Evolutionary conservation across 306 rosid genomes (phyloP), one percentile per base, ranked within the genome.

Genomic region (Mucuna pruriens): DNA sequence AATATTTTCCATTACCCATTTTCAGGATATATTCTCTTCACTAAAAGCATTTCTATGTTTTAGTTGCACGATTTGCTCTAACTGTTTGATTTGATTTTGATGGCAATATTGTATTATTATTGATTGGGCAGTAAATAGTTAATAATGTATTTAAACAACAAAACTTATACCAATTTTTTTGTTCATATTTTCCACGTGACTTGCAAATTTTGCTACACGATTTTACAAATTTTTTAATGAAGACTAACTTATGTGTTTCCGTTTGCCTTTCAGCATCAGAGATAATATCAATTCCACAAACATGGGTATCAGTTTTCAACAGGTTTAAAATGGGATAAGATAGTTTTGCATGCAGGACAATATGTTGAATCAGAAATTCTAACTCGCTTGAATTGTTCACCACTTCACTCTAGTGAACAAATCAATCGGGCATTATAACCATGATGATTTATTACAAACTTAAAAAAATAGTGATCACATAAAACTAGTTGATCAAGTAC

Each of bases 1-100:
- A 73, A 77, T 75, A 87, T 52, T 74, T 74, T 34, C 23, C 66
- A 48, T 70, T 42, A 67, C 71, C 64, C 71, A 45, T n/a, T 77
- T 70, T 45, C 38, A 75, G 74, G 64, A 70, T 75, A 80, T 79
- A 87, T 82, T 87, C 91, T 83, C 74, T 84, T 84, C 75, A 26
- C 16, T 0, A 57, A 69, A 76, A 29, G 26, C 83, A 34, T 69
- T 69, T 68, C 9, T 42, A 67, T 55, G 77, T 22, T 81, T 40
- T 17, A 31, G 62, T 42, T 40, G 67, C 67, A 62, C 39, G 51
- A 46, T 40, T 44, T 52, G 33, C 34, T 9, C 4, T 16, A 10
- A 65, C 66, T 63, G 61, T 81, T 71, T 55, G 75, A 75, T 84
- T 66, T 76, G 82, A 80, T 71, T 62, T 66, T n/a, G n/a, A n/a